Evolutionary conservation across 305 asterid species (phyloP).

Genomic region (Lippia alba): DNA sequence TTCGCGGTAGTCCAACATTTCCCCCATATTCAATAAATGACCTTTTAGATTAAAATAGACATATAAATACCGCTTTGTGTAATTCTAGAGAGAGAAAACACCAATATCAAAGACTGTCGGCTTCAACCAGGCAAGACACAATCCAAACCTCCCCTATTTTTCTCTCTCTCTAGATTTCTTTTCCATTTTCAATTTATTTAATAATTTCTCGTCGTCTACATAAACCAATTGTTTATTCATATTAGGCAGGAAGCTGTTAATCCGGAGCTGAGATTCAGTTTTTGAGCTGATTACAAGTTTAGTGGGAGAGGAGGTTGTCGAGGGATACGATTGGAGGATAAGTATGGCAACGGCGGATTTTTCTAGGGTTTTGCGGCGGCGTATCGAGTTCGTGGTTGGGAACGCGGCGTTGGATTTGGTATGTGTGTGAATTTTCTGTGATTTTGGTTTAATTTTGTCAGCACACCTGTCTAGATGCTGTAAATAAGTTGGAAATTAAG

Average conservation of each 20-base stretch:
- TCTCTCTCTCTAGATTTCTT: conserved; percentile 25
- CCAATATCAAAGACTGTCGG: conserved; percentile 46
- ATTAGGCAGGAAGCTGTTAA: not conserved
- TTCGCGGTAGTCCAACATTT: not conserved
- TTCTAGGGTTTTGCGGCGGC: conserved; percentile 46
- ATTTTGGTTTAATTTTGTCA: conserved; percentile 2
- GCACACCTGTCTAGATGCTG: conserved; percentile 7
- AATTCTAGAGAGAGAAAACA: conserved; percentile 25
- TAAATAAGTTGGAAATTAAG: not conserved
- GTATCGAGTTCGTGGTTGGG: conserved; percentile 17
- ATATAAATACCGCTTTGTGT: not conserved
- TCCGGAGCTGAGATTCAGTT: conserved; percentile 3
- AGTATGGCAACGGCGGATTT: conserved; percentile 31
- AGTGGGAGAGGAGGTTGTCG: not conserved
- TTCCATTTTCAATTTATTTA: conserved; percentile 17
- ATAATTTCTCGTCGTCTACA: conserved; percentile 1
- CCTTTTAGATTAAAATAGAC: not conserved
- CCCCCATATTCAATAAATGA: not conserved
- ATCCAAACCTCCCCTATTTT: conserved; percentile 31
- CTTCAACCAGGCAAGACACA: conserved; percentile 68
- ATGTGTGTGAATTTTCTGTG: not conserved
- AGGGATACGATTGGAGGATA: conserved; percentile 15
- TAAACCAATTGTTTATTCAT: not conserved
- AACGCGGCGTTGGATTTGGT: conserved; percentile 25
- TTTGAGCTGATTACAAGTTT: conserved; percentile 22